Percentiles rank a stretch among this genome's conserved stretches.
Conservation (phyloP, 208 protist genomes). For the Leishmania guyanensis region DNA sequence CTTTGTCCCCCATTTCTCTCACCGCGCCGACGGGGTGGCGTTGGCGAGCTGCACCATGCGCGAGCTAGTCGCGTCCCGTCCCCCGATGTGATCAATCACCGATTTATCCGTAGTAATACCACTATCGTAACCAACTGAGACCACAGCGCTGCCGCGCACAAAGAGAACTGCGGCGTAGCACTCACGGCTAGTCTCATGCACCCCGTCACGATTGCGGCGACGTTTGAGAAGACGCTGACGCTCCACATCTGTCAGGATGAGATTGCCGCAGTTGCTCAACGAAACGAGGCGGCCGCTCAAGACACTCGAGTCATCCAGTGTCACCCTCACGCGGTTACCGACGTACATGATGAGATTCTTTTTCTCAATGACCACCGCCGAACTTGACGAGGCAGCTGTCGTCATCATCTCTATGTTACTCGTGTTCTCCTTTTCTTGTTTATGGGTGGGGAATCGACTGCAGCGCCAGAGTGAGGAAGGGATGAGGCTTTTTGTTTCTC, state of each 20-base stretch:
- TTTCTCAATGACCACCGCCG: constrained; percentile 33
- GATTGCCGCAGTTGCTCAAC: constrained; percentile 59
- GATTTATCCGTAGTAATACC: constrained; percentile 66
- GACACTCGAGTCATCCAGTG: constrained; percentile 70
- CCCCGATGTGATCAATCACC: constrained; percentile 62
- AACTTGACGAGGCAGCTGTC: constrained; percentile 10
- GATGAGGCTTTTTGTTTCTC: neutral
- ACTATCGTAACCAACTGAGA: constrained; percentile 60
- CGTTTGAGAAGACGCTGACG: constrained; percentile 59
- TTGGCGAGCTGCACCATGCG: constrained; percentile 70
- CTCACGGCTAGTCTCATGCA: constrained; percentile 37
- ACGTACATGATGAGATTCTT: constrained; percentile 58
- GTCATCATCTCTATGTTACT: neutral
- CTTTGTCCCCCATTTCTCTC: neutral
- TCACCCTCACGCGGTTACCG: constrained; percentile 66
- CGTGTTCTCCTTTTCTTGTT: neutral
- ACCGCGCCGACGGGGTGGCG: constrained; percentile 38
- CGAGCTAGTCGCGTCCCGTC: constrained; percentile 37
- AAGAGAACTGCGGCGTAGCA: constrained; percentile 78
- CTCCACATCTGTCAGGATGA: constrained; percentile 81
- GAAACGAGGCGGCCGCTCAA: constrained; percentile 78
- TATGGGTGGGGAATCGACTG: neutral
- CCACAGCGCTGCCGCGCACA: constrained; percentile 69
- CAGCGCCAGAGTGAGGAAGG: neutral
- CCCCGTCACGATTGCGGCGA: constrained; percentile 20